Base-by-base conservation (phyloP, 208 protist species). In the Crithidia expoeki region DNA sequence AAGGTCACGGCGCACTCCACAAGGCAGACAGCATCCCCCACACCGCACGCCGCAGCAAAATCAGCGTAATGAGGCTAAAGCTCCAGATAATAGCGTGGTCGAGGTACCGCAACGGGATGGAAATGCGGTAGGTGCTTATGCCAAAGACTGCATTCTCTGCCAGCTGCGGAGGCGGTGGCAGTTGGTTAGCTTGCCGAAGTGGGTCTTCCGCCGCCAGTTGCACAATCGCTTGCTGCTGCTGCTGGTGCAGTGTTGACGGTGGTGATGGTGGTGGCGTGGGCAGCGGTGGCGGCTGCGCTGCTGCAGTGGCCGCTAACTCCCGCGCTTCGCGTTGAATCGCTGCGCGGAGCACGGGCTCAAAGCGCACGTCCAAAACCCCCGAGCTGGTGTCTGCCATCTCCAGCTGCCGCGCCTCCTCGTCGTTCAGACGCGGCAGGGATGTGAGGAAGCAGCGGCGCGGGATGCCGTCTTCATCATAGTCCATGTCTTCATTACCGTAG, bases 71-170 rank as follows among this genome's bases (percentile, higher is more conserved):
- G 14, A 83, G 2, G 17, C 42, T 19, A 23, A 68, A 46, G 33
- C 67, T 79, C n/a, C n/a, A 14, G 10, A 59, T 38, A 42, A 83
- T 68, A 1, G 60, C 36, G 4, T 57, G 72, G 32, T 77, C 74
- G 32, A 83, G 11, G 32, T 62, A 7, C 21, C 47, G 47, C 38
- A 79, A 33, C 3, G 65, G 25, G 19, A 78, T 49, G 14, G 46
- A 42, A 3, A 68, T 25, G 14, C n/a, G n/a, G 2, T 73, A n/a
- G 56, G 40, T 30, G 14, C 44, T n/a, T 0, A 82, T 14, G n/a
- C 33, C 21, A 0, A 78, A 59, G 2, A 75, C 63, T 2, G 66
- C 56, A 16, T 49, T 58, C 51, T 72, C 51, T 30, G 61, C 36
- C 0, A 28, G 36, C 21, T 42, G 53, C 28, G 28, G 52, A 21